phyloP scores from a whole-genome alignment of 305 asterid genomes.

The Fraxinus latifolia region DNA sequence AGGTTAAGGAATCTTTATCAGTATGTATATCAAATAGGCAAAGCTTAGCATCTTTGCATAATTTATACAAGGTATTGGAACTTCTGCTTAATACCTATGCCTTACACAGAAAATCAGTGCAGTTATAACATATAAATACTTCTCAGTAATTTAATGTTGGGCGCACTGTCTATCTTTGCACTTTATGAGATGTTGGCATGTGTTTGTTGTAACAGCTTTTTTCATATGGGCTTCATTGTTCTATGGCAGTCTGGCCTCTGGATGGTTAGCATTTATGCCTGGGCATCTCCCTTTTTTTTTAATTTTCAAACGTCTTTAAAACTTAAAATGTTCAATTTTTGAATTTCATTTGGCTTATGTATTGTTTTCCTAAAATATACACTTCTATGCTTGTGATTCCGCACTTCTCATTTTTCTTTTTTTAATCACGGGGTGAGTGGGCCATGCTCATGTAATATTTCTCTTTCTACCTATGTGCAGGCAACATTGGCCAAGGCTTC shows the following conservation, averaged over 20 bases:
- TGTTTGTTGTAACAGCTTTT: background rate
- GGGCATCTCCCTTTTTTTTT: background rate
- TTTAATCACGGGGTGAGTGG: background rate
- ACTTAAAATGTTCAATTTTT: background rate
- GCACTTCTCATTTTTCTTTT: background rate
- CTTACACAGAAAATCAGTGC: background rate
- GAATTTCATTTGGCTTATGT: background rate
- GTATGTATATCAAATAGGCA: background rate
- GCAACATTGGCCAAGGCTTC: constrained; percentile 24
- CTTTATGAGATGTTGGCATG: background rate
- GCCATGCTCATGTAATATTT: background rate
- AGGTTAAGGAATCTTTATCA: background rate
- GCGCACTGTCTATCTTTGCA: background rate
- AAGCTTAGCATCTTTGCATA: background rate
- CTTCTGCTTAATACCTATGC: background rate
- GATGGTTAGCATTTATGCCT: background rate
- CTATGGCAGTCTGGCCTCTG: background rate
- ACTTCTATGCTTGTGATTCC: background rate
- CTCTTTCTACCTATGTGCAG: constrained; percentile 6
- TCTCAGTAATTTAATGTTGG: background rate
- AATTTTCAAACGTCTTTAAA: background rate
- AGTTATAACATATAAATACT: background rate
- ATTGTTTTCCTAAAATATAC: background rate
- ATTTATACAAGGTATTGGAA: background rate
- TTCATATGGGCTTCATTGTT: background rate